A percentile compares a stretch with the other conserved stretches of the same genome.
These are phyloP conservation scores for Rhypophila decipiens DNA, from an alignment of 495 filamentous ascomycete genomes.

Conservation along the genomic window DNA sequence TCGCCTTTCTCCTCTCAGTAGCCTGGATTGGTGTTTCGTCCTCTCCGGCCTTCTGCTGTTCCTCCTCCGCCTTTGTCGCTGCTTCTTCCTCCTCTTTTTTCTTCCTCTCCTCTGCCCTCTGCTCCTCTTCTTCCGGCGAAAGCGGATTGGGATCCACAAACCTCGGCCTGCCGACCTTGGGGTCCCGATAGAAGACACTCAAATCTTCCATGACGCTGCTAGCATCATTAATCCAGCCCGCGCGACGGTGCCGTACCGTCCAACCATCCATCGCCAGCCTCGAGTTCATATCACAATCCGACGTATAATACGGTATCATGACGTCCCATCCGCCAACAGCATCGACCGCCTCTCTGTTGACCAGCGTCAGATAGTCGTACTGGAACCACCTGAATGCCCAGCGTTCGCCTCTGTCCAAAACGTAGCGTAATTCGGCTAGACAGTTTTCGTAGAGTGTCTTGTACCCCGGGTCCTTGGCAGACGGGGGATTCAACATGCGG, in stretches of 20 bases:
- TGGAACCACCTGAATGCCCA: constrained; percentile 50
- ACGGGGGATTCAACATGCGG: constrained; percentile 22
- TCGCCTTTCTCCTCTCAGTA: background rate
- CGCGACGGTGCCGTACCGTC: constrained; percentile 35
- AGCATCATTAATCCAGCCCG: constrained; percentile 49
- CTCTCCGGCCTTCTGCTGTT: background rate
- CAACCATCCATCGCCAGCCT: constrained; percentile 47
- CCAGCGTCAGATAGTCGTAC: constrained; percentile 52
- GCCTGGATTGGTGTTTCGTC: no score
- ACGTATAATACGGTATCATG: constrained; percentile 55
- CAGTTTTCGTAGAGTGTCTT: constrained; percentile 45
- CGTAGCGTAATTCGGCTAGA: constrained; percentile 34
- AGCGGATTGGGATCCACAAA: constrained; percentile 38
- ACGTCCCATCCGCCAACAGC: constrained; percentile 56
- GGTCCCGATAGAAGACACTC: constrained; percentile 38
- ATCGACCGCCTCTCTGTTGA: constrained; percentile 46
- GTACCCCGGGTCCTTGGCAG: constrained; percentile 34
- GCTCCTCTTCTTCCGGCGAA: constrained; percentile 13
- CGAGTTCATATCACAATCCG: constrained; percentile 54
- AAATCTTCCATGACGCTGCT: constrained; percentile 38
- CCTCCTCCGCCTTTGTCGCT: background rate
- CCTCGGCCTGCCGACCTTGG: constrained; percentile 11
- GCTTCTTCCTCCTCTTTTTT: constrained; percentile 3
- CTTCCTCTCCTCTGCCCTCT: constrained; percentile 7
- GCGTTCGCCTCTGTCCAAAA: constrained; percentile 17